Conservation (phyloP, 768 basidiomycete species). For the Panus rudis region DNA sequence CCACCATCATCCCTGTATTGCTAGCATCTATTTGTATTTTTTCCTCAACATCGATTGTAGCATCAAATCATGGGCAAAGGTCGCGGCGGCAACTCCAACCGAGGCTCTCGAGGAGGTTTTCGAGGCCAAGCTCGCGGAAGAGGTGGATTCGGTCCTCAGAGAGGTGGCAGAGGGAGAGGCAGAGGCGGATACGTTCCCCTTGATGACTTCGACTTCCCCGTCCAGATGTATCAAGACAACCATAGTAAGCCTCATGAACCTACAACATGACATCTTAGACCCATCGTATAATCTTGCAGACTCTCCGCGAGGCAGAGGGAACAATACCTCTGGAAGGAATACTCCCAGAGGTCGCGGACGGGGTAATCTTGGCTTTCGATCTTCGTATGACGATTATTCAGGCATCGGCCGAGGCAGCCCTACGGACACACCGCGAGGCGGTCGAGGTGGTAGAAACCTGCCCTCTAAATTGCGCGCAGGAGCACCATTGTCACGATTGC, state of each 20-base stretch:
- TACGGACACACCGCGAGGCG: slow-evolving; percentile 12
- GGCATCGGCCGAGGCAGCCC: slow-evolving; percentile 9
- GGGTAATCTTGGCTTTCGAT: neutral
- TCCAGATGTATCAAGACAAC: too few relatives aligned
- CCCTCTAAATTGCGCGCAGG: slow-evolving; percentile 29
- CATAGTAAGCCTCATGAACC: too few relatives aligned
- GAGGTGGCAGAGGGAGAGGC: slow-evolving; percentile 17
- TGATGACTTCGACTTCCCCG: slow-evolving; percentile 20
- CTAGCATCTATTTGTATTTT: slow-evolving; percentile 9
- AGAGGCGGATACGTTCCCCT: slow-evolving; percentile 11
- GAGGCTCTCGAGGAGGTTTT: slow-evolving; percentile 11
- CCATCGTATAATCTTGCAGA: too few relatives aligned
- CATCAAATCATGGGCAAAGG: slow-evolving; percentile 9
- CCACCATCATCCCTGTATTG: slow-evolving; percentile 10
- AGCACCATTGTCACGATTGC: slow-evolving; percentile 46
- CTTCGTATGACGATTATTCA: slow-evolving; percentile 6
- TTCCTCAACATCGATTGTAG: slow-evolving; percentile 19
- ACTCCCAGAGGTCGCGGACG: slow-evolving; percentile 20
- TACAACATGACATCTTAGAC: too few relatives aligned
- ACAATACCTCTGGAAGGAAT: too few relatives aligned
- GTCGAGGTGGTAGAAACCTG: slow-evolving; percentile 16
- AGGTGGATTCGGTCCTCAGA: slow-evolving; percentile 1
- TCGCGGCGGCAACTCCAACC: slow-evolving; percentile 8
- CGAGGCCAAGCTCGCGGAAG: slow-evolving; percentile 22
- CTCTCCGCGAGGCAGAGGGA: too few relatives aligned